phyloP scores from a whole-genome alignment of 331 rosid genomes.

The Dryas integrifolia region DNA sequence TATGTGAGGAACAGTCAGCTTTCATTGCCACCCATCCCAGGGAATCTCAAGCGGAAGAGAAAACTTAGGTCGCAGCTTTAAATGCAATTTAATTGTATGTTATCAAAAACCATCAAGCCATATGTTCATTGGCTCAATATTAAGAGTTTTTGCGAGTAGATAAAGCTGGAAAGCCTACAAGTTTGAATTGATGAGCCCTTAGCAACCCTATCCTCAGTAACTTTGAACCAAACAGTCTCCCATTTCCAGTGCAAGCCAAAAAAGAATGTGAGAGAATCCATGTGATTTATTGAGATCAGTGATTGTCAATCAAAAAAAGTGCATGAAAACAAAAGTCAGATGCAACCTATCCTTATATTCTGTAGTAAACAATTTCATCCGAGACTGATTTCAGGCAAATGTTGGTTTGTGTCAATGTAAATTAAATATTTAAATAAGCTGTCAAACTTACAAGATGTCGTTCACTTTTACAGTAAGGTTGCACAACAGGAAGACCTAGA shows the following conservation, averaged over 20 bases:
- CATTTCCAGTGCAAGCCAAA: background rate
- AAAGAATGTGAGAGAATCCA: background rate
- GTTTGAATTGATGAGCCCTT: background rate
- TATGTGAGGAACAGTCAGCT: background rate
- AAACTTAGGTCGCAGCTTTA: background rate
- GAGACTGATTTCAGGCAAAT: slow-evolving; percentile 6
- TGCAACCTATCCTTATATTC: slow-evolving; percentile 8
- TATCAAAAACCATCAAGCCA: background rate
- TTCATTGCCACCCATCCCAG: background rate
- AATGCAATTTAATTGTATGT: background rate
- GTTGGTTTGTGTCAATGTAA: background rate
- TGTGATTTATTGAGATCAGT: background rate
- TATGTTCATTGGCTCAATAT: background rate
- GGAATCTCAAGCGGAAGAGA: background rate
- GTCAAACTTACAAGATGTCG: slow-evolving; percentile 67
- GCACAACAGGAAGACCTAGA: slow-evolving; percentile 89
- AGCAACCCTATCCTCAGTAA: background rate
- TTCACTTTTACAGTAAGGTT: slow-evolving; percentile 73
- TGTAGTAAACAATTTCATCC: slow-evolving; percentile 1
- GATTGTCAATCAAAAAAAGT: no score
- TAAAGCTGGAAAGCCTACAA: background rate
- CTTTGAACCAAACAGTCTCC: no score
- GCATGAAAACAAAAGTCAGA: background rate
- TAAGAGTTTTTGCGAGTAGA: background rate
- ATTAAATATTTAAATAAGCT: background rate